A percentile compares a stretch with the other conserved stretches of the same genome.
phyloP scores from a whole-genome alignment of 129 eudicot species.

The Artemisia annua region DNA sequence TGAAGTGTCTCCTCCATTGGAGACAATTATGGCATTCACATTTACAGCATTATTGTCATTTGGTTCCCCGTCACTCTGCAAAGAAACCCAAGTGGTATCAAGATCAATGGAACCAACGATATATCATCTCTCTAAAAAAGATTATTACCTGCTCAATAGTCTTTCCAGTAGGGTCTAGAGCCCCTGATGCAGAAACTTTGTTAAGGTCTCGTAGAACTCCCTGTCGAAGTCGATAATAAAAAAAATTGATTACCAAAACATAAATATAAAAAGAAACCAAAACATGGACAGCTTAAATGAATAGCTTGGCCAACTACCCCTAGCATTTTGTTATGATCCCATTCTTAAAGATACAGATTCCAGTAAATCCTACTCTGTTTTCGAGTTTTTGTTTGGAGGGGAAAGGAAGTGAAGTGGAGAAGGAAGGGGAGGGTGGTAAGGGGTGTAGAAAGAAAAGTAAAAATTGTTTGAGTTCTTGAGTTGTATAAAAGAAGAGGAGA shows the following conservation, averaged over 20 bases:
- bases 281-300: not conserved
- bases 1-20: conserved; percentile 43
- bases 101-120: not conserved
- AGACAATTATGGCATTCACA: conserved; percentile 32
- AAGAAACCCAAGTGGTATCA: conserved; percentile 15
- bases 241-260: conserved; percentile 6
- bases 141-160: conserved; percentile 48
- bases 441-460: no score
- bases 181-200: conserved; percentile 54
- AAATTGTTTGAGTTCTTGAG: no score
- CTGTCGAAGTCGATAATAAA: conserved; percentile 33
- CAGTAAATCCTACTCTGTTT: not conserved
- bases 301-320: not conserved
- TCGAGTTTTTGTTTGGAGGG: no score
- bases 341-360: not conserved
- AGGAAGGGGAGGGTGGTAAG: no score
- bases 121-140: not conserved
- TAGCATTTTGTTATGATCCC: not conserved
- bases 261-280: not conserved
- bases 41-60: conserved; percentile 44
- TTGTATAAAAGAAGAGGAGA: no score
- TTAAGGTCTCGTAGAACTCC: conserved; percentile 80
- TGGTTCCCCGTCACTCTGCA: conserved; percentile 58
- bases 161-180: conserved; percentile 50
- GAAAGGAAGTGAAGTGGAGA: no score